A percentile compares a stretch with the other conserved stretches of the same genome.
phyloP scores from a whole-genome alignment of 805 yeast species.

The Starmerella davenportii region DNA sequence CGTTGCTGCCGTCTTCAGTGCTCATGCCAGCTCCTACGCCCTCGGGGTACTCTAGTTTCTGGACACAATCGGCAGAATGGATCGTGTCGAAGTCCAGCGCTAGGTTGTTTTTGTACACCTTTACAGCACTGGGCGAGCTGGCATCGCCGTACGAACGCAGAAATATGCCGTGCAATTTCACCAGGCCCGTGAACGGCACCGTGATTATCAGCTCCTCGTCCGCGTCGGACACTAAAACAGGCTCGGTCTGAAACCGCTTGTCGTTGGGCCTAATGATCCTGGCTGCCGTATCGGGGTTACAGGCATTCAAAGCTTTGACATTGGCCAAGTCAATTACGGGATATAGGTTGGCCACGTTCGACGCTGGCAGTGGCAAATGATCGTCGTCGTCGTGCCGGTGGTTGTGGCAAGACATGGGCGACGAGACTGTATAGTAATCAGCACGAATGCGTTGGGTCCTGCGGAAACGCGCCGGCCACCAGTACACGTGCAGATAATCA shows the following conservation, averaged over 20 bases:
- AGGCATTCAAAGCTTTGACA: conserved; percentile 46
- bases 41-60: conserved; percentile 43
- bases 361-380: conserved; percentile 54
- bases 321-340: conserved; percentile 41
- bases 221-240: conserved; percentile 44
- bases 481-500: no score
- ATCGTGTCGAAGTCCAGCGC: conserved; percentile 58
- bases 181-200: conserved; percentile 64
- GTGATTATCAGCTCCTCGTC: conserved; percentile 64
- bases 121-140: conserved; percentile 51
- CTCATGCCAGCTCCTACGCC: conserved; percentile 26
- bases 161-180: conserved; percentile 55
- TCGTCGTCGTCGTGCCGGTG: conserved; percentile 21
- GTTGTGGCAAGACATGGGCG: conserved; percentile 6
- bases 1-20: conserved; percentile 21
- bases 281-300: conserved; percentile 33
- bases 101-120: conserved; percentile 52
- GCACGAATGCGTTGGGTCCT: no score
- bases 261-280: conserved; percentile 36
- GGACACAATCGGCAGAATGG: conserved; percentile 31
- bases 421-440: no score
- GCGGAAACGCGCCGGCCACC: no score
- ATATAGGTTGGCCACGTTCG: conserved; percentile 46
- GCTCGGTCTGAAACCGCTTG: conserved; percentile 31
- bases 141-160: conserved; percentile 45